Evolutionary conservation across 2,329 filamentous ascomycete species (phyloP).

Genomic region (Talaromyces atroroseus): DNA sequence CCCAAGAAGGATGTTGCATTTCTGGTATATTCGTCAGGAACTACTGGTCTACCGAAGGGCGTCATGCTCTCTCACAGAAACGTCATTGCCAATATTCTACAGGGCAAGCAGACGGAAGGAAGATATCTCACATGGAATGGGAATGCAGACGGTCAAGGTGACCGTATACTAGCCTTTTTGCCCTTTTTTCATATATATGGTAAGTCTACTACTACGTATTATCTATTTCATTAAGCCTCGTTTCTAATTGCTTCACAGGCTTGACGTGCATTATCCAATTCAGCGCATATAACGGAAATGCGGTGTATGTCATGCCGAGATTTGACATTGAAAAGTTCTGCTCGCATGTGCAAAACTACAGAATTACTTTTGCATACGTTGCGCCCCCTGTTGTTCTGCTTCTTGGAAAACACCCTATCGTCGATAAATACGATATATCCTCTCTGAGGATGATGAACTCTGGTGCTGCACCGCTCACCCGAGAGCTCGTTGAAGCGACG

Average conservation of each 20-base stretch:
- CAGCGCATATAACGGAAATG: slow-evolving; percentile 59
- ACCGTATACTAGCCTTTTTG: slow-evolving; percentile 70
- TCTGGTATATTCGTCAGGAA: slow-evolving; percentile 83
- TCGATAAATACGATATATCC: slow-evolving; percentile 75
- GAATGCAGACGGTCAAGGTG: slow-evolving; percentile 56
- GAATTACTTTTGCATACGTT: slow-evolving; percentile 72
- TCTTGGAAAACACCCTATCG: slow-evolving; percentile 70
- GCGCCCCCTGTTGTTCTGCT: slow-evolving; percentile 79
- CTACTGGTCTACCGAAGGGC: slow-evolving; percentile 85
- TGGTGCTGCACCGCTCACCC: slow-evolving; percentile 77
- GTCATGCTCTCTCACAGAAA: slow-evolving; percentile 82
- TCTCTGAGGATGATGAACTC: slow-evolving; percentile 78
- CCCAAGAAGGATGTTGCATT: slow-evolving; percentile 72
- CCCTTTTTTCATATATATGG: slow-evolving; percentile 92
- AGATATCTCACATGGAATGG: slow-evolving; percentile 54
- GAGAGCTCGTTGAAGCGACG: slow-evolving; percentile 70
- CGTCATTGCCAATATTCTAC: slow-evolving; percentile 67
- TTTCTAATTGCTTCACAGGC: slow-evolving; percentile 37
- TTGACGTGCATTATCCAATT: slow-evolving; percentile 69
- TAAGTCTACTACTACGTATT: slow-evolving; percentile 32
- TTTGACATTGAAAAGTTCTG: slow-evolving; percentile 82
- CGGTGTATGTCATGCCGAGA: slow-evolving; percentile 66
- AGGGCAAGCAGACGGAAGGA: slow-evolving; percentile 51
- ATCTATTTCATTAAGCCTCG: background rate
- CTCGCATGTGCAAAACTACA: slow-evolving; percentile 65